A percentile compares a stretch with the other conserved stretches of the same genome.
These are phyloP conservation scores for Lentinula raphanica DNA, from an alignment of 768 basidiomycete species.

Conservation along the genomic window DNA sequence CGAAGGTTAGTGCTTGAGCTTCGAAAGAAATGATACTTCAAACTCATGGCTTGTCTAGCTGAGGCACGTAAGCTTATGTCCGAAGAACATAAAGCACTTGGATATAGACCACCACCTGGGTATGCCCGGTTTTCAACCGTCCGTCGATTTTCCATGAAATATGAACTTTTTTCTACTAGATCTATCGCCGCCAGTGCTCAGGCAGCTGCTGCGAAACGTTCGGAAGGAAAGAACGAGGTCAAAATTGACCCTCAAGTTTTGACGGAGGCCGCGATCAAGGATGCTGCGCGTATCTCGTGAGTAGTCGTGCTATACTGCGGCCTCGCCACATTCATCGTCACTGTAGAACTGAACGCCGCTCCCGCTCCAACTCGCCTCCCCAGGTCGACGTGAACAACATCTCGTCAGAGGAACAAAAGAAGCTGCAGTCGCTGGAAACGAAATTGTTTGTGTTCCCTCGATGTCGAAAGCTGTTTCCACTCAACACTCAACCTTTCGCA, in stretches of 20 bases:
- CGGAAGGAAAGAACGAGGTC: conserved; percentile 6
- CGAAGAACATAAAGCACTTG: conserved; percentile 28
- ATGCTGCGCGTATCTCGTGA: conserved; percentile 16
- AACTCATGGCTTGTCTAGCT: not conserved
- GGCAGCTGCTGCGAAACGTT: conserved; percentile 26
- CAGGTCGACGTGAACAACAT: conserved; percentile 1
- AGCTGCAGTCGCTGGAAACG: conserved; percentile 2
- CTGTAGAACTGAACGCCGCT: conserved; percentile 4
- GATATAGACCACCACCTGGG: conserved; percentile 27
- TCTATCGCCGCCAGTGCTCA: conserved; percentile 29
- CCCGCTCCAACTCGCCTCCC: conserved; percentile 6
- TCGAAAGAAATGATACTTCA: too few relatives aligned
- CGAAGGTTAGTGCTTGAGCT: conserved; percentile 3
- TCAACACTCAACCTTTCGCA: not conserved
- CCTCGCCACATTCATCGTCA: not conserved
- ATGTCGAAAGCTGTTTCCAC: not conserved
- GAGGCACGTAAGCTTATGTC: conserved; percentile 29
- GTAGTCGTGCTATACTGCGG: not conserved
- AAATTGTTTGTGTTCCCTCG: not conserved
- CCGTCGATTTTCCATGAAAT: not conserved
- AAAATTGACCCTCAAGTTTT: conserved; percentile 9
- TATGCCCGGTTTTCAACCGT: not conserved
- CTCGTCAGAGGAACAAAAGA: not conserved
- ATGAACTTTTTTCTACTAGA: not conserved
- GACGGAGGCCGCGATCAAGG: conserved; percentile 13